Percentiles rank a stretch among this genome's conserved stretches.
Evolutionary conservation across 1,284 basidiomycete species (phyloP).

Genomic region (Cryptococcus hybrid): DNA sequence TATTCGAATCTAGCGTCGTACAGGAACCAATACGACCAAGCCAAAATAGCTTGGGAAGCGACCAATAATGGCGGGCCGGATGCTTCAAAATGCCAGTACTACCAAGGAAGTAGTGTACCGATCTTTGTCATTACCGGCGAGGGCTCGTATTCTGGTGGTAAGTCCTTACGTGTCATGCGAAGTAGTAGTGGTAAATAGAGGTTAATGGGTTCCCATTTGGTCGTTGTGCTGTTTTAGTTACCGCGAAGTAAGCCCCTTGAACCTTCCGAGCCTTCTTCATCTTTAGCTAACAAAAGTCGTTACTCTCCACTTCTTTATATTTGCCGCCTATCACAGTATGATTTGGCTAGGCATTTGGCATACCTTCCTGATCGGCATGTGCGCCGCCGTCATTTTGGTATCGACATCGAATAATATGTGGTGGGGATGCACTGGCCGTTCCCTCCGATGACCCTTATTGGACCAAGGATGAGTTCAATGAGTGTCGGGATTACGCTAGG

Average conservation of each 20-base stretch:
- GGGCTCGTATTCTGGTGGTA: conserved; percentile 11
- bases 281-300: not conserved
- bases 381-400: conserved; percentile 25
- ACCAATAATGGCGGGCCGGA: conserved; percentile 18
- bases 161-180: conserved; percentile 2
- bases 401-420: conserved; percentile 30
- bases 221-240: not conserved
- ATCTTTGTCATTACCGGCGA: conserved; percentile 17
- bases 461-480: conserved; percentile 28
- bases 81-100: conserved; percentile 23
- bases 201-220: not conserved
- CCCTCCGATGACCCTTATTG: conserved; percentile 30
- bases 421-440: conserved; percentile 32
- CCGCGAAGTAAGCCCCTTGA: conserved; percentile 3
- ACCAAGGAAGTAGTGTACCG: conserved; percentile 19
- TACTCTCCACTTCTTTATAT: not conserved
- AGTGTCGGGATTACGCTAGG: conserved; percentile 31
- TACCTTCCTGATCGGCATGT: conserved; percentile 25
- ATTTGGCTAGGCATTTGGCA: conserved; percentile 28
- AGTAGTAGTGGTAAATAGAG: not conserved
- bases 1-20: conserved; percentile 12
- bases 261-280: not conserved
- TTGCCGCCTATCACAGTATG: conserved; percentile 9
- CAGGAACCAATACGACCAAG: conserved; percentile 15
- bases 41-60: conserved; percentile 8